Evolutionary conservation across 2,329 filamentous ascomycete species (phyloP).

Genomic region (Talaromyces verruculosus): DNA sequence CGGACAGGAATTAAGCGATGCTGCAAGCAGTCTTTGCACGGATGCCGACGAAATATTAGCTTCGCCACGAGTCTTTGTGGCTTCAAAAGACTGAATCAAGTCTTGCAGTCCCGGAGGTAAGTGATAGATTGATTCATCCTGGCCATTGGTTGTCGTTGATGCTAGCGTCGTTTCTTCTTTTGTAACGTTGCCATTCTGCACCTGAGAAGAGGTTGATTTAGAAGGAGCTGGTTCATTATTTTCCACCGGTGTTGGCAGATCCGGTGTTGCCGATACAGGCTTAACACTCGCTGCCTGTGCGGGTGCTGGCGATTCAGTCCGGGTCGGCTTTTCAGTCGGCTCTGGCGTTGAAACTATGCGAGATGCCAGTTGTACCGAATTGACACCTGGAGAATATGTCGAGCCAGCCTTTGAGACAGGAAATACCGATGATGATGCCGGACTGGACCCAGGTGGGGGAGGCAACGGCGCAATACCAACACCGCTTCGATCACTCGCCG

Average conservation of each 20-base stretch:
- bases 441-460: constrained; percentile 70
- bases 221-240: constrained; percentile 43
- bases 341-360: constrained; percentile 41
- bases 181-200: constrained; percentile 52
- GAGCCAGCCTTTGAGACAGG: constrained; percentile 56
- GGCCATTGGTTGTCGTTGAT: not conserved
- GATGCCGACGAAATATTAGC: constrained; percentile 49
- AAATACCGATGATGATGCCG: constrained; percentile 52
- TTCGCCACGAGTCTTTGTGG: constrained; percentile 64
- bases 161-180: constrained; percentile 48
- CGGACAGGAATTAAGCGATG: constrained; percentile 71
- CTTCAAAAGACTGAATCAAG: constrained; percentile 85
- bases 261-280: constrained; percentile 44
- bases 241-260: constrained; percentile 50
- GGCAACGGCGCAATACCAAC: constrained; percentile 92
- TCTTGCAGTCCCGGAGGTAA: constrained; percentile 86
- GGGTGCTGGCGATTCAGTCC: constrained; percentile 55
- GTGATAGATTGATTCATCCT: constrained; percentile 85
- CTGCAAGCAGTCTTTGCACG: constrained; percentile 70
- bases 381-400: constrained; percentile 57
- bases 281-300: constrained; percentile 43
- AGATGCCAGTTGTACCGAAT: constrained; percentile 51
- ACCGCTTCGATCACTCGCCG: constrained; percentile 81
- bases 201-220: constrained; percentile 38
- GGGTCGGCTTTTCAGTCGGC: constrained; percentile 43